Conservation (phyloP, 345 rosid species). For the Microthlaspi erraticum region DNA sequence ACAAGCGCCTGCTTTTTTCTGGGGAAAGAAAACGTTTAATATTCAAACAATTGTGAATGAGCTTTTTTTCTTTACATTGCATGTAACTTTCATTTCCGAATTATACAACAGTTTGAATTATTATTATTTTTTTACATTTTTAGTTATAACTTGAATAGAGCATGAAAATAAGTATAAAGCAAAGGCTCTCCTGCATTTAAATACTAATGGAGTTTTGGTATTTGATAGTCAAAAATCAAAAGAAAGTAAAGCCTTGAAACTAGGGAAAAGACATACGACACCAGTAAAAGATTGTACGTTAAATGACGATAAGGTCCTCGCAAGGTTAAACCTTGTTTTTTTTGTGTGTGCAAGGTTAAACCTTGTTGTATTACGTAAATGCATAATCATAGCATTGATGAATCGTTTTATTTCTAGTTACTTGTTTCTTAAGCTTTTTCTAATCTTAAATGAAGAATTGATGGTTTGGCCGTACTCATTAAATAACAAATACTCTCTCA, state of each 20-base stretch:
- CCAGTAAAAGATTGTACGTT: background rate
- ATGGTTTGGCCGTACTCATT: conserved; percentile 3
- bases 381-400: background rate
- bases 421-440: background rate
- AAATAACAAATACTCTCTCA: no score
- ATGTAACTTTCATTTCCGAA: background rate
- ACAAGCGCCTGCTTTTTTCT: conserved; percentile 21
- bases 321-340: no score
- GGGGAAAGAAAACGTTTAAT: conserved; percentile 13
- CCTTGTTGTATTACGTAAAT: background rate
- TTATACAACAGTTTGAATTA: background rate
- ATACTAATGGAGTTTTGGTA: conserved; percentile 29
- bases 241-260: conserved; percentile 45
- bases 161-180: background rate
- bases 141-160: background rate
- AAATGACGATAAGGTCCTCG: conserved; percentile 16
- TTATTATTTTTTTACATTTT: background rate
- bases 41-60: background rate
- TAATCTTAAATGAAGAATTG: background rate
- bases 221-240: background rate
- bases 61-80: background rate
- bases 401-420: background rate
- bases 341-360: no score
- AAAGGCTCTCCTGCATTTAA: conserved; percentile 16
- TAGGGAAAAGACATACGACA: conserved; percentile 37